Evolutionary conservation across 768 basidiomycete genomes (phyloP), one percentile per base, ranked within the genome.

Genomic region (Suillus luteus): DNA sequence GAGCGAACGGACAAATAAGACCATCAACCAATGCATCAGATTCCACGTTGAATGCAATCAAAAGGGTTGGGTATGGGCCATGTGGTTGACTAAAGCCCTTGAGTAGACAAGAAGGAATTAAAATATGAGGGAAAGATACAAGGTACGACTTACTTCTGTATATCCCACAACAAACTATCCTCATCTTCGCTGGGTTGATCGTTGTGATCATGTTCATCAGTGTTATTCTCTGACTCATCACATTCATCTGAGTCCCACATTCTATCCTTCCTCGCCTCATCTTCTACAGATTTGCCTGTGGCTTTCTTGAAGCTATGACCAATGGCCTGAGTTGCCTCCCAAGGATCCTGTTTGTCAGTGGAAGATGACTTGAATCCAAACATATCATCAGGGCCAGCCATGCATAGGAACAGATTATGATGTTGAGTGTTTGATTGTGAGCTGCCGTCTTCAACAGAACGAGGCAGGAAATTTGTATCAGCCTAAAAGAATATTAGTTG

Each of bases 41-140:
- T 43, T 1, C 2, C 3, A 43, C 0, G 7, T 43, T 0, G 7
- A 43, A 0, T 0, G 41, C 0, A 43, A 43, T 1, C 41, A 43
- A 0, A 43, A 43, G 7, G 41, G 41, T 8, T 43, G 41, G 41
- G 40, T 15, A 1, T 1, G 40, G 4, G 40, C 48, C 11, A 14
- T 49, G 24, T 2, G 6, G 48, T 49, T 6, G 2, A 49, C 48
- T 15, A 2, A 3, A 15, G 48, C 24, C 48, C 48, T 49, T 49
- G 48, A 49, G 14, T 0, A 2, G 48, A 48, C 46, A 48, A 48
- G 1, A 2, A 48, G 10, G 22, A 27, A 27, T 24, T 7, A 49
- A 27, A 15, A 24, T 24, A 14, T 49, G 48, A 49, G 22, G 24
- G 3, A 49, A 49, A 49, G 48, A 49, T 49, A 49, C 6, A 3